These are phyloP conservation scores for Linnemannia zychae DNA, from an alignment of 192 early-diverging fungal species.

Conservation along the genomic window DNA sequence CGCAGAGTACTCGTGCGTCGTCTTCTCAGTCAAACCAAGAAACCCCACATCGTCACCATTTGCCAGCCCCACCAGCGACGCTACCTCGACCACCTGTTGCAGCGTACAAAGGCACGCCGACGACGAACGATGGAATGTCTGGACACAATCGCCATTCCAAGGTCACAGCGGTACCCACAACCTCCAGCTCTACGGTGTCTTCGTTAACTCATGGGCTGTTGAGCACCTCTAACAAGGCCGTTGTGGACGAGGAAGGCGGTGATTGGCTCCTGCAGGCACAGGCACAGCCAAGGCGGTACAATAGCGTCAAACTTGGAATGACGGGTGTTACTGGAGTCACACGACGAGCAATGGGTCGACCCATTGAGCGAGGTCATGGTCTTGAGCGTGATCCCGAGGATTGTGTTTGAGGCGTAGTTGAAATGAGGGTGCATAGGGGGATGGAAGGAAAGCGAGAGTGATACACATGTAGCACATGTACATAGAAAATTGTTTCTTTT, in stretches of 20 bases:
- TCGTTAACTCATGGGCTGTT: background rate
- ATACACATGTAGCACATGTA: too few species aligned
- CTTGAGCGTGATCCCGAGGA: conserved; percentile 52
- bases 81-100: conserved; percentile 12
- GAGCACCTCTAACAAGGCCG: conserved; percentile 15
- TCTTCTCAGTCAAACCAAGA: background rate
- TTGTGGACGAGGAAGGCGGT: conserved; percentile 52
- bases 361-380: conserved; percentile 37
- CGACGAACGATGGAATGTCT: background rate
- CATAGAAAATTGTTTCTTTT: too few species aligned
- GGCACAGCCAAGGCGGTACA: conserved; percentile 44
- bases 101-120: conserved; percentile 16
- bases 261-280: conserved; percentile 33
- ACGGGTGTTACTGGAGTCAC: conserved; percentile 45
- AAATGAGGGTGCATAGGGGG: too few species aligned
- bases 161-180: background rate
- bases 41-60: background rate
- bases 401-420: conserved; percentile 24
- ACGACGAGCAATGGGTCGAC: conserved; percentile 44
- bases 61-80: conserved; percentile 6
- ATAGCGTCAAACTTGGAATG: conserved; percentile 51
- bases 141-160: background rate
- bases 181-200: background rate
- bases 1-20: background rate
- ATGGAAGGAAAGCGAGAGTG: too few species aligned